Base-by-base conservation (phyloP, 2,329 filamentous ascomycete genomes). In the Alternaria arborescens region DNA sequence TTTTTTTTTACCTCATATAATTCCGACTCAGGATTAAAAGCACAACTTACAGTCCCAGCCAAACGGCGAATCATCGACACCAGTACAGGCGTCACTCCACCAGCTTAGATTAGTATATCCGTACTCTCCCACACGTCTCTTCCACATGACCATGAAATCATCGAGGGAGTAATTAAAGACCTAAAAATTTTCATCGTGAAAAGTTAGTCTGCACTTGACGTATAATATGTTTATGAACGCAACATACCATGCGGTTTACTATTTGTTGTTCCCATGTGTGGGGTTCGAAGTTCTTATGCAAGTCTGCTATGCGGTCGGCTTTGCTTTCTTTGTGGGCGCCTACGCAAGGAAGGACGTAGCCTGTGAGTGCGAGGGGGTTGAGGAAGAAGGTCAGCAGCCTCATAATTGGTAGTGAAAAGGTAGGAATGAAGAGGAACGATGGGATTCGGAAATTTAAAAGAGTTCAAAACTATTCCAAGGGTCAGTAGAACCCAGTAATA, bases 31-130 rank as follows among this genome's bases (percentile, higher is more conserved):
- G 24, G 24, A 20, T 40, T n/a, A 40, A 10, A 18, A 10, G 7
- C 7, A 40, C 3, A 32, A 34, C 52, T 55, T 46, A 55, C 52
- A 55, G 20, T 55, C 20, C 52, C 52, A 55, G 14, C 41, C 30
- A 36, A 55, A 38, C 18, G 52, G 52, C 8, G 12, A 22, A 18
- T 55, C 52, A 24, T 32, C 18, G 7, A 36, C 52, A 10, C 22
- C 20, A 10, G 30, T 55, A 8, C 53, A 55, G 0, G 22, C 53
- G 26, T 55, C 53, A 1, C 30, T 28, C 34, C 5, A 2, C 53
- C 53, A 55, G 34, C 4, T 5, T 5, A 55, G 22, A 52, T 28
- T 8, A 1, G 34, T 52, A 7, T 8, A 8, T 5, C 42, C 43
- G 6, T 24, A 14, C 0, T 24, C 11, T 2, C 42, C 53, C n/a